phyloP scores from a whole-genome alignment of 495 filamentous ascomycete species.

The Neurospora sp. region DNA sequence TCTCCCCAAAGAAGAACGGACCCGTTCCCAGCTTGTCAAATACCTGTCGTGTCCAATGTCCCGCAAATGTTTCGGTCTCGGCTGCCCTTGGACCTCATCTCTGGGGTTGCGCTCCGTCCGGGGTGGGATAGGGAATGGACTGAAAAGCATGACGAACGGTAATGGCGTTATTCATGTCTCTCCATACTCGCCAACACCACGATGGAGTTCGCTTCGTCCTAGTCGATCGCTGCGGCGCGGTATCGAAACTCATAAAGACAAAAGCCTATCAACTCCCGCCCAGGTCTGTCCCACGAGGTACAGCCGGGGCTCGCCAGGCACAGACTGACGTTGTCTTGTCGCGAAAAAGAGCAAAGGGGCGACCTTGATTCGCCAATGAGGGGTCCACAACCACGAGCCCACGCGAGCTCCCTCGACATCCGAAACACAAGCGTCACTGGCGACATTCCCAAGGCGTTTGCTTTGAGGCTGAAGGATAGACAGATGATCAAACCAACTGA shows the following conservation, averaged over 20 bases:
- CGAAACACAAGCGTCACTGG: neutral
- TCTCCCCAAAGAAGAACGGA: neutral
- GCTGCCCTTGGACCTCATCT: neutral
- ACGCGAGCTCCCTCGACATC: neutral
- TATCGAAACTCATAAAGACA: neutral
- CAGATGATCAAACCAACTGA: neutral
- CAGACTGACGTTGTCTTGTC: neutral
- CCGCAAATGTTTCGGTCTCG: neutral
- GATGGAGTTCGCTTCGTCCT: neutral
- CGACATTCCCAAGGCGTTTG: neutral
- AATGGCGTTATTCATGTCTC: neutral
- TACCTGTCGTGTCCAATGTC: neutral
- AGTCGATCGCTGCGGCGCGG: neutral
- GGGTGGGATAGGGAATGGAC: neutral
- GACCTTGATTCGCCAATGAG: neutral
- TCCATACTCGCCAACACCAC: neutral
- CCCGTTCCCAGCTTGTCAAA: neutral
- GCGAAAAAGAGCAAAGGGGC: neutral
- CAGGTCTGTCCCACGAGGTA: neutral
- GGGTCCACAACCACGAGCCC: neutral
- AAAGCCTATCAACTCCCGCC: neutral
- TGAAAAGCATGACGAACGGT: neutral
- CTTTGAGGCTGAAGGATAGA: neutral
- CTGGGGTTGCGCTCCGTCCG: neutral
- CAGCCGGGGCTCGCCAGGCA: neutral